Evolutionary conservation across 75 land plant species (phyloP), one percentile per base, ranked within the genome.

Genomic region (Cunninghamia lanceolata): DNA sequence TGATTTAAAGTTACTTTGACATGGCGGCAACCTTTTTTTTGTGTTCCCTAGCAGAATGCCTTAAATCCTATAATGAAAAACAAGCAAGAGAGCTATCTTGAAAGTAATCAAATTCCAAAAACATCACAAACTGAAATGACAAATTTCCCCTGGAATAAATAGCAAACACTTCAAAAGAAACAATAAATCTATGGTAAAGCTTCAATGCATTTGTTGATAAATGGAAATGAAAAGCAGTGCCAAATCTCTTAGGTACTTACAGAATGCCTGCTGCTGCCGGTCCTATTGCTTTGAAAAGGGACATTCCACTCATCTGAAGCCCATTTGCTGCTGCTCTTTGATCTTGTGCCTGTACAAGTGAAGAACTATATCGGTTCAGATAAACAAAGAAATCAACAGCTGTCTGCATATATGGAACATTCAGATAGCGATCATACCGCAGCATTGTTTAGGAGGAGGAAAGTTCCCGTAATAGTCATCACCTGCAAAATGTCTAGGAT

Each of bases 271-370:
- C 92, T 30, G 85, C 91, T 53, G 92, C 92, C 56, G 92, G 92
- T 14, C 91, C 91, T 17, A 89, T 40, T 81, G 91, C 91, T 86
- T 86, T 91, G 66, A 89, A 91, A n/a, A 91, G 42, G 17, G 92
- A 91, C 71, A 82, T 79, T 43, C 77, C 81, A 82, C 90, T 91
- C 91, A 91, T 80, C 46, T 91, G 71, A 25, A 91, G 42, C 43
- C 92, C 92, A 87, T 89, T 91, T 84, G 92, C 92, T 71, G 91
- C 91, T 68, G 91, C 92, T 81, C 92, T 91, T 85, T 89, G 88
- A 9, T 86, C 63, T 80, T 66, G 79, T 38, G 85, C 19, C 92
- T 91, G 80, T 70, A n/a, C 30, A 70, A 70, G 10, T 2, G 14
- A 70, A 70, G 74, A 30, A 70, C 35, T 70, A 70, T 70, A 70